phyloP scores from a whole-genome alignment of 345 rosid genomes.

The Corymbia maculata region DNA sequence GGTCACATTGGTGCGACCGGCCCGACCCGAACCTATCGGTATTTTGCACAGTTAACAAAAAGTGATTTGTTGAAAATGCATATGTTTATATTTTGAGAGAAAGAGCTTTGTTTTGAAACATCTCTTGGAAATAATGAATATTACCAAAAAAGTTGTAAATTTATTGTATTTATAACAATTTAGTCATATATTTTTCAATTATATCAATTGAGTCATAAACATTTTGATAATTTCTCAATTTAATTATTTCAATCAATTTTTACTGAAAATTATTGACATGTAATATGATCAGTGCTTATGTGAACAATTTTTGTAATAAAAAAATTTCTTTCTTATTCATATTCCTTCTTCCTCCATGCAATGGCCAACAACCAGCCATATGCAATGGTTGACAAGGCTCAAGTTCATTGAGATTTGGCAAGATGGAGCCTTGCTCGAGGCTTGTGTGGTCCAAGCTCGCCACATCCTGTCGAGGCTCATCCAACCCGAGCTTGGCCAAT shows the following conservation, averaged over 20 bases:
- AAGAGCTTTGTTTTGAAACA: too few relatives aligned
- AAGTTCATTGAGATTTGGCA: accelerated
- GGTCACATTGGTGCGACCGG: not conserved
- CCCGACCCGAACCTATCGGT: not conserved
- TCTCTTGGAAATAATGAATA: too few relatives aligned
- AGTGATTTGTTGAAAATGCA: not conserved
- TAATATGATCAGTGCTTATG: accelerated
- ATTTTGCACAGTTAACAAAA: not conserved
- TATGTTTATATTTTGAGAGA: too few relatives aligned
- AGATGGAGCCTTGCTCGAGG: not conserved
- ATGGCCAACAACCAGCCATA: accelerated
- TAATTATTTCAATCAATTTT: not conserved
- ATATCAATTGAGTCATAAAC: accelerated
- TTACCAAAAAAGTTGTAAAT: too few relatives aligned
- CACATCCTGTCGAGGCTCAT: too few relatives aligned
- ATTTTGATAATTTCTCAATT: too few relatives aligned
- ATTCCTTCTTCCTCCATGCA: not conserved
- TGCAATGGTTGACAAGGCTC: not conserved
- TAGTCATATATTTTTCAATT: not conserved
- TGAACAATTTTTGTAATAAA: not conserved
- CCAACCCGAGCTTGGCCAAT: not conserved
- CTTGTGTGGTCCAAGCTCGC: accelerated
- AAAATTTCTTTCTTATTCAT: too few relatives aligned
- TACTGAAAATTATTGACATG: accelerated
- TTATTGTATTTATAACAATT: accelerated